A percentile compares a stretch with the other conserved stretches of the same genome.
Conservation (phyloP, 345 rosid genomes). For the Draba incana region DNA sequence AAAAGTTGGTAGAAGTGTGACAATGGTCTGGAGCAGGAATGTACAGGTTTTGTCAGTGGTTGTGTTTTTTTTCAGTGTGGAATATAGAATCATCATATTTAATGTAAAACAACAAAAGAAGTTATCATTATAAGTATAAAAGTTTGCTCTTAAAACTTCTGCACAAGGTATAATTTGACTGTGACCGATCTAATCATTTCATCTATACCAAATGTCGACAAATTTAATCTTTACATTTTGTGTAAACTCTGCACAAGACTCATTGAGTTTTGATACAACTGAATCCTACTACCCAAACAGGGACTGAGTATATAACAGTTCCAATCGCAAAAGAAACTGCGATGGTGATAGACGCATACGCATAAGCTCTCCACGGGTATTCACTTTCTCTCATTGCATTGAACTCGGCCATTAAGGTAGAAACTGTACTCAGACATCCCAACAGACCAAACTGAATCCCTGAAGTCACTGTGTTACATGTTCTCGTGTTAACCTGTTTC, state of each 20-base stretch:
- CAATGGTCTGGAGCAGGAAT: conserved; percentile 29
- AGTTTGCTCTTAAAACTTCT: conserved; percentile 25
- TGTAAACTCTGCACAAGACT: conserved; percentile 23
- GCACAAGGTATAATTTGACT: conserved; percentile 16
- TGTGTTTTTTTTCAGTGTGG: conserved; percentile 28
- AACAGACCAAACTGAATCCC: conserved; percentile 78
- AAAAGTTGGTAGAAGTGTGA: conserved; percentile 20
- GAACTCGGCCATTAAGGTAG: conserved; percentile 90
- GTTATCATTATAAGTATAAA: conserved; percentile 29
- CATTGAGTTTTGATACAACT: conserved; percentile 9
- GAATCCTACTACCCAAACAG: conserved; percentile 54
- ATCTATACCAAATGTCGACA: conserved; percentile 1
- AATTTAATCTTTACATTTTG: background rate
- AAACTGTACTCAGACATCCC: conserved; percentile 89
- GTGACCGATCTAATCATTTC: background rate
- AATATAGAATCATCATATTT: conserved; percentile 34
- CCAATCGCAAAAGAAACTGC: conserved; percentile 57
- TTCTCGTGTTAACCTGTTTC: conserved; percentile 58
- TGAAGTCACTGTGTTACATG: conserved; percentile 50
- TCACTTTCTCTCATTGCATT: conserved; percentile 78
- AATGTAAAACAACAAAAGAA: conserved; percentile 21
- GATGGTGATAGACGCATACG: conserved; percentile 57
- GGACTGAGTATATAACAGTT: conserved; percentile 56
- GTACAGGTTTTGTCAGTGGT: conserved; percentile 40
- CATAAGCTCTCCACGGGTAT: conserved; percentile 75